A percentile compares a stretch with the other conserved stretches of the same genome.
Evolutionary conservation across 768 basidiomycete genomes (phyloP).

Genomic region (Amanita brunnescens): DNA sequence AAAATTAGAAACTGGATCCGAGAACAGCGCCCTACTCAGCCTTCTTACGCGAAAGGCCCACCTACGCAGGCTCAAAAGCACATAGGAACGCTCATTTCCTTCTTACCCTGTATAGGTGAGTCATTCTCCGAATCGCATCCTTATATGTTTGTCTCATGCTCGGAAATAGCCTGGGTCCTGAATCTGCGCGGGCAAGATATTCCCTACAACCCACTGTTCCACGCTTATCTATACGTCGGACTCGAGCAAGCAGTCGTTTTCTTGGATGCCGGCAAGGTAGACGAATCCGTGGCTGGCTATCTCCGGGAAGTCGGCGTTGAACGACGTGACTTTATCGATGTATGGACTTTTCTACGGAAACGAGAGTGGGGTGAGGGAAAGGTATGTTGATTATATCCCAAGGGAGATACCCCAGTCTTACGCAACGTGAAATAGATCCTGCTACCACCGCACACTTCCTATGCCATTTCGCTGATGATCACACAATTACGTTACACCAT

Average conservation of each 20-base stretch:
- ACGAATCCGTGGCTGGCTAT: slow-evolving; percentile 48
- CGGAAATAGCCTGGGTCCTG: slow-evolving; percentile 61
- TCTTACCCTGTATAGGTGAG: slow-evolving; percentile 64
- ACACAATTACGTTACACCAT: slow-evolving; percentile 77
- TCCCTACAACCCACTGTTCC: slow-evolving; percentile 88
- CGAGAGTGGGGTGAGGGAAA: slow-evolving; percentile 78
- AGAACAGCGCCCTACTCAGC: slow-evolving; percentile 46
- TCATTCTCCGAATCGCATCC: slow-evolving; percentile 2
- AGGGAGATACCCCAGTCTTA: not conserved
- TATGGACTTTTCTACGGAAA: slow-evolving; percentile 71
- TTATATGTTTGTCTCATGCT: slow-evolving; percentile 3
- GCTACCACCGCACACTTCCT: slow-evolving; percentile 66
- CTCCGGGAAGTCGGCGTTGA: slow-evolving; percentile 48
- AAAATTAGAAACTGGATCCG: slow-evolving; percentile 65
- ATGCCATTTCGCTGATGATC: slow-evolving; percentile 79
- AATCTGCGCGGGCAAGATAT: slow-evolving; percentile 89
- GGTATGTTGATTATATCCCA: slow-evolving; percentile 23
- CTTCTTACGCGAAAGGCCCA: slow-evolving; percentile 53
- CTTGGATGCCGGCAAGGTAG: slow-evolving; percentile 60
- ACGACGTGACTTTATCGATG: slow-evolving; percentile 59
- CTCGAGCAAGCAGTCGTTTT: slow-evolving; percentile 60
- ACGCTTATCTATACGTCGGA: slow-evolving; percentile 74
- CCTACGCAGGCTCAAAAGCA: slow-evolving; percentile 57
- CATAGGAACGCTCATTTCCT: slow-evolving; percentile 58
- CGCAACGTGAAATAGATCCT: slow-evolving; percentile 35